Evolutionary conservation across 2,329 filamentous ascomycete genomes (phyloP), one percentile per base, ranked within the genome.

Genomic region (Coccinonectria pachysandricola): DNA sequence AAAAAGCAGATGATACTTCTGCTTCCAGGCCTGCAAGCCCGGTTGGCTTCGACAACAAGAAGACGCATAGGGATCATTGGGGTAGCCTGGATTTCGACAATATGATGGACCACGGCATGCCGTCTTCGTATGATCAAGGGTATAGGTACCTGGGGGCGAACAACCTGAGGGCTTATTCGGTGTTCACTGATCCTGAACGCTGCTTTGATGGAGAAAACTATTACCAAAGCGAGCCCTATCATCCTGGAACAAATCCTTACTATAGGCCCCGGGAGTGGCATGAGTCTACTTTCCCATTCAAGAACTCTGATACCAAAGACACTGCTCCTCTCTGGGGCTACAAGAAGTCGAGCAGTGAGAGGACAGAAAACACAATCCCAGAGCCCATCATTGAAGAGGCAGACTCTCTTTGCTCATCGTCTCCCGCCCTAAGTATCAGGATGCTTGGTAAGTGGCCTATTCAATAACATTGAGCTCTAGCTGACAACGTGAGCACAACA

Each of bases 371-470:
- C 8, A 29, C 31, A 9, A 31, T 51, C 8, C 48, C 49, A 2
- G 40, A 49, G 19, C 51, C 53, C 2, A 51, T 52, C 16, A 42
- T 56, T 15, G 55, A 58, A 22, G 55, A 58, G 31, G 46, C 50
- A 10, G 35, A 35, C 12, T 50, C 50, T 9, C 30, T 45, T 3
- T 24, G 39, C 5, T 26, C 31, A 6, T 22, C 31, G 6, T 46
- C 49, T 3, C 43, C 49, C 8, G 32, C 42, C 6, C 30, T 24
- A 9, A 25, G 25, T 13, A 32, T 42, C 4, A 46, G 45, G 16
- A 27, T 54, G 21, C 42, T 57, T 23, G 52, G 53, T 56, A 40
- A 32, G 47, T 33, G 12, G 6, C 4, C 6, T 15, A 23, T 11
- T 11, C 21, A 11, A 12, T 8, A 4, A 12, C 12, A 5, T 4